Evolutionary conservation across 495 filamentous ascomycete species (phyloP).

Genomic region (Aspergillus incahuasiensis): DNA sequence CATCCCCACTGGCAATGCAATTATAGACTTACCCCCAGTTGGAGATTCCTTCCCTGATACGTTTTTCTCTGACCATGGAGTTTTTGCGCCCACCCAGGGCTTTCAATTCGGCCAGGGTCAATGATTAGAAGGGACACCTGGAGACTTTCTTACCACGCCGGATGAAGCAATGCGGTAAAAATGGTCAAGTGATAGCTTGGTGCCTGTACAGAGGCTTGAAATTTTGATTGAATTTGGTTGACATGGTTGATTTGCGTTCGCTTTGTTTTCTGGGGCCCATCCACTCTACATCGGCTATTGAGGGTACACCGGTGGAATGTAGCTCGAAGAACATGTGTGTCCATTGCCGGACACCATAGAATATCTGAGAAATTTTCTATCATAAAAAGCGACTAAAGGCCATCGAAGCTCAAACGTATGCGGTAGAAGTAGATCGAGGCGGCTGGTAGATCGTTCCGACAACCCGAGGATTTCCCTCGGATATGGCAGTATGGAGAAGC

Average conservation of each 20-base stretch:
- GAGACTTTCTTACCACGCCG: background rate
- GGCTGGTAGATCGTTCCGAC: slow-evolving; percentile 13
- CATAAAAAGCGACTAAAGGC: too few relatives aligned
- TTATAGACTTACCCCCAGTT: background rate
- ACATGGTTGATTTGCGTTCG: too few relatives aligned
- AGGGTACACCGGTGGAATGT: too few relatives aligned
- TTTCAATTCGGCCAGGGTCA: background rate
- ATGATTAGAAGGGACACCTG: background rate
- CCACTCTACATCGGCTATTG: too few relatives aligned
- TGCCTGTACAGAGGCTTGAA: too few relatives aligned
- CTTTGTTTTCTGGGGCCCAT: too few relatives aligned
- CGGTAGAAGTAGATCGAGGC: background rate
- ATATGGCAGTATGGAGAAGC: slow-evolving; percentile 2
- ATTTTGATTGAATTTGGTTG: too few relatives aligned
- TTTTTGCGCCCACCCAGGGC: background rate
- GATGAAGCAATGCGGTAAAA: background rate
- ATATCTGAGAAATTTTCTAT: too few relatives aligned
- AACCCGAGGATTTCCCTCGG: slow-evolving; percentile 29
- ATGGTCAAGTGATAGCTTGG: background rate
- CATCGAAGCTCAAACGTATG: too few relatives aligned
- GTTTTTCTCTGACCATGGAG: background rate
- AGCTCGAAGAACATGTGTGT: too few relatives aligned
- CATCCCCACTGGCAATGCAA: background rate
- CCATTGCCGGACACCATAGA: too few relatives aligned
- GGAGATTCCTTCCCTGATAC: background rate